These are phyloP conservation scores for Cyclostephanos invisitatus DNA, from an alignment of 108 stramenopile genomes.

Conservation along the genomic window DNA sequence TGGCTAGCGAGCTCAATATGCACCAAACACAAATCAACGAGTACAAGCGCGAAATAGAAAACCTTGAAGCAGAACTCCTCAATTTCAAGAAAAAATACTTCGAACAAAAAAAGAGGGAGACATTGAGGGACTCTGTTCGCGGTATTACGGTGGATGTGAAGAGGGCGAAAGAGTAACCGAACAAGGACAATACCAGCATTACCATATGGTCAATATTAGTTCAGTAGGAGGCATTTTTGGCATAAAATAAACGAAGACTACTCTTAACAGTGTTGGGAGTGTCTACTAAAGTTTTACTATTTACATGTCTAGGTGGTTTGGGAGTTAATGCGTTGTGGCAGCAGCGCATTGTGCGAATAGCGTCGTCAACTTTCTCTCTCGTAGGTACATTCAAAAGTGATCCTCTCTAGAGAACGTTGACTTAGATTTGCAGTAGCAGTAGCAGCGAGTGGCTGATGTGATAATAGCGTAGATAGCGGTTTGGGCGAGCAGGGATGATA, in stretches of 20 bases:
- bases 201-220: constrained; percentile 37
- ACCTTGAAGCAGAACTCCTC: constrained; percentile 69
- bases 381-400: background rate
- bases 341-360: constrained; percentile 1
- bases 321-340: background rate
- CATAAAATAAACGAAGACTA: constrained; percentile 49
- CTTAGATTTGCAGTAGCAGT: background rate
- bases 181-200: constrained; percentile 26
- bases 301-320: constrained; percentile 10
- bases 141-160: constrained; percentile 33
- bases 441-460: constrained; percentile 10
- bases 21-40: constrained; percentile 77
- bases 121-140: constrained; percentile 23
- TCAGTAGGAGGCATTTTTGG: constrained; percentile 71
- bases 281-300: background rate
- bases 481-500: background rate
- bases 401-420: background rate
- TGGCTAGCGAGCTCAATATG: constrained; percentile 90
- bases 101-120: constrained; percentile 71
- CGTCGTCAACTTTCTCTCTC: constrained; percentile 6
- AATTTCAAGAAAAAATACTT: constrained; percentile 82
- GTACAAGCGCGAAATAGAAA: constrained; percentile 80
- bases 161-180: constrained; percentile 41
- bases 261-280: background rate
- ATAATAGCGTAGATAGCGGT: constrained; percentile 5